A percentile compares a stretch with the other conserved stretches of the same genome.
phyloP scores from a whole-genome alignment of 2,329 filamentous ascomycete species.

The Madurella fahalii region DNA sequence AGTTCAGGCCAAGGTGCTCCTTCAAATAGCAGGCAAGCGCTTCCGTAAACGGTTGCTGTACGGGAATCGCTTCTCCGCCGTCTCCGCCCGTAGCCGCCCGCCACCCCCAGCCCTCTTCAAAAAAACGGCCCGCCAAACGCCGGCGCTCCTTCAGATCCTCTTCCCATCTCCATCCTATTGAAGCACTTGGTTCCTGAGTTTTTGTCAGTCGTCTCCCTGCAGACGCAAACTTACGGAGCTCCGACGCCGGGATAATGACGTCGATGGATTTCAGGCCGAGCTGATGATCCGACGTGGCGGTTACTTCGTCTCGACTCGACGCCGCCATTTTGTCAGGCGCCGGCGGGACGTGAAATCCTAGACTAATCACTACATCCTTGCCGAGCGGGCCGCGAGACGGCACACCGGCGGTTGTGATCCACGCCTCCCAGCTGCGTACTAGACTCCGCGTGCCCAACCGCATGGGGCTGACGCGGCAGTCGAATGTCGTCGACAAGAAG shows the following conservation, averaged over 20 bases:
- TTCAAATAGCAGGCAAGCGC: conserved; percentile 48
- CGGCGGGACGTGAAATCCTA: conserved; percentile 47
- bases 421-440: conserved; percentile 47
- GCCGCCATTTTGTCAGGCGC: conserved; percentile 2
- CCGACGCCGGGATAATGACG: conserved; percentile 46
- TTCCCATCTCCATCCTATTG: conserved; percentile 26
- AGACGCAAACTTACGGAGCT: conserved; percentile 44
- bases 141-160: conserved; percentile 37
- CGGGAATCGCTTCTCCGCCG: background rate
- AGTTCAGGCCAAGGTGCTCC: conserved; percentile 50
- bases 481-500: conserved; percentile 52
- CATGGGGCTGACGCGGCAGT: conserved; percentile 51
- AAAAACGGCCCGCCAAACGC: conserved; percentile 43
- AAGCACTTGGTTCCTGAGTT: background rate
- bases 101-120: conserved; percentile 54
- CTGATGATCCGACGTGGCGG: background rate
- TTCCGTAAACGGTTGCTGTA: conserved; percentile 44
- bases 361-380: conserved; percentile 48
- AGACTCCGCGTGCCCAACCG: conserved; percentile 49
- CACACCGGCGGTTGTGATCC: conserved; percentile 41
- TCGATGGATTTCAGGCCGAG: conserved; percentile 45
- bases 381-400: conserved; percentile 31
- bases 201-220: conserved; percentile 32
- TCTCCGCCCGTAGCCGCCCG: conserved; percentile 23
- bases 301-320: background rate